Evolutionary conservation across 371 early-diverging fungal species (phyloP), one percentile per base, ranked within the genome.

Genomic region (Zopfochytrium polystomum): DNA sequence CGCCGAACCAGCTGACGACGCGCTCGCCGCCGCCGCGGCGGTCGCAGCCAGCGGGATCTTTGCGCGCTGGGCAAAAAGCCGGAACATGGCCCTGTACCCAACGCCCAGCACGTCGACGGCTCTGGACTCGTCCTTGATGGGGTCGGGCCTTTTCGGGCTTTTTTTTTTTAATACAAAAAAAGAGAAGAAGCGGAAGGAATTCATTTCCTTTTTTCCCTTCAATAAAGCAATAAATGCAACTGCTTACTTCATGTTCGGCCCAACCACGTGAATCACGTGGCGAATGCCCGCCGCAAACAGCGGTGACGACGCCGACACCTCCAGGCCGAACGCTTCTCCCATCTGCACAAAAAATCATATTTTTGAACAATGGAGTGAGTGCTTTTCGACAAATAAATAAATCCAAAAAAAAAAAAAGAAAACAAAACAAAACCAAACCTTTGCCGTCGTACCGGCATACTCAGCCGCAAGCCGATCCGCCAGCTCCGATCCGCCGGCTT

Each of bases 161-260:
- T 18, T 7, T 18, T 11, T 18, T 38, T 7, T 38, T 18, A 38
- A 18, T 18, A 18, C 7, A 38, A 38, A 38, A 38, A 11, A 38
- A 38, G 11, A 38, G 11, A 18, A 38, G n/a, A n/a, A n/a, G n/a
- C n/a, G n/a, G n/a, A n/a, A n/a, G n/a, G n/a, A n/a, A n/a, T n/a
- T n/a, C n/a, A n/a, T n/a, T n/a, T n/a, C n/a, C n/a, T n/a, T 38
- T 7, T 18, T 7, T 18, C 7, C 38, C 18, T 7, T 38, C 38
- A 38, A 18, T 18, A 18, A 38, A 38, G 18, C 7, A 38, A 11
- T 11, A 38, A 7, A 38, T 18, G 38, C 7, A 11, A 38, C 11
- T 38, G 18, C 38, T 7, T 7, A 38, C 38, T 70, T 70, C 61
- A 58, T 49, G 54, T 70, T 70, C 23, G 71, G 71, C 1, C 51